Conservation (phyloP, 1,284 basidiomycete species). For the Marasmius sp. region DNA sequence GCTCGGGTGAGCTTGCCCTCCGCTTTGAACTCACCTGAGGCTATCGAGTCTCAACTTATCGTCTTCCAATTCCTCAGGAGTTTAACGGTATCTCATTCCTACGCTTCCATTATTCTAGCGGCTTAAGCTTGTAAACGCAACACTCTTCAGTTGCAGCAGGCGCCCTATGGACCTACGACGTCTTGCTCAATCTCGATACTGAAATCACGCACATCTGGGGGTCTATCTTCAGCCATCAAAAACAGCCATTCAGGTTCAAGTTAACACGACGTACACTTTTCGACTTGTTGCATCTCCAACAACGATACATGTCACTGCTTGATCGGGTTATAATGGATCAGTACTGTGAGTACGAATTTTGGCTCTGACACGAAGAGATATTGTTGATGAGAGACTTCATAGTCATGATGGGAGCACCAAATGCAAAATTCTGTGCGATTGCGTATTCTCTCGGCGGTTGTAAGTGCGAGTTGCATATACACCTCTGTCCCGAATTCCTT, state of each 20-base stretch:
- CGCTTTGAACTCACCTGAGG: background rate
- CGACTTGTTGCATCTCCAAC: background rate
- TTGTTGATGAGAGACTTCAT: background rate
- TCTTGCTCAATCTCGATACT: background rate
- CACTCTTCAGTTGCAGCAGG: background rate
- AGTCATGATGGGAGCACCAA: background rate
- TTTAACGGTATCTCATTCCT: background rate
- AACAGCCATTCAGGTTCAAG: background rate
- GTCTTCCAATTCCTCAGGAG: background rate
- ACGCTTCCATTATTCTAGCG: background rate
- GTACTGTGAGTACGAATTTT: background rate
- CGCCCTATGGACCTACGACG: background rate
- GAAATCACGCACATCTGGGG: background rate
- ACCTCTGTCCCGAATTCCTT: background rate
- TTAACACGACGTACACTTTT: background rate
- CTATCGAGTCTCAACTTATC: background rate
- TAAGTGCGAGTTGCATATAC: background rate
- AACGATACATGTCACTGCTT: background rate
- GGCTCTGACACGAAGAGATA: background rate
- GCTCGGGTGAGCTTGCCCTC: background rate
- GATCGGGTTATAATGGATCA: background rate
- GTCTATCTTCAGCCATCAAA: background rate
- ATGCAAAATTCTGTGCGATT: background rate
- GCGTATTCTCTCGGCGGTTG: background rate
- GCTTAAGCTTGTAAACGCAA: background rate